Percentiles rank a stretch among this genome's conserved stretches.
phyloP scores from a whole-genome alignment of 192 early-diverging fungal species.

The Phlyctochytrium arcticum region DNA sequence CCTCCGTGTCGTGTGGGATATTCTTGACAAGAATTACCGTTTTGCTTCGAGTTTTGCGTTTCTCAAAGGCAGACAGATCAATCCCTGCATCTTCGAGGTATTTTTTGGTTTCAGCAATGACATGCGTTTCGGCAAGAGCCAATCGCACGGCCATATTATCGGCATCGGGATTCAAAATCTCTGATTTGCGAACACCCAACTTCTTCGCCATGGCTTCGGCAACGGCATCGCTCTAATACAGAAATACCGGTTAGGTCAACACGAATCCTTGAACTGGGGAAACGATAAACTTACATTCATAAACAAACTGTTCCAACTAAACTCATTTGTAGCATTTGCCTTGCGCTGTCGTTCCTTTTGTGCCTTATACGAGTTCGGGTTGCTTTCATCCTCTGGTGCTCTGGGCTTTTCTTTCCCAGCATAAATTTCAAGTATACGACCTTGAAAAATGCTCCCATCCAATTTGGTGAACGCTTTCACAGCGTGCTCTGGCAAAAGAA shows the following conservation, averaged over 20 bases:
- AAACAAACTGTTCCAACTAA: constrained; percentile 96
- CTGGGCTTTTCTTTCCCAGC: constrained; percentile 83
- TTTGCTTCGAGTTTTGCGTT: constrained; percentile 72
- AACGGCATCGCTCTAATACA: constrained; percentile 85
- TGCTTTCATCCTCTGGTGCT: constrained; percentile 48
- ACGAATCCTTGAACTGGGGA: constrained; percentile 10
- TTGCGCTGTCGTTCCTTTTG: constrained; percentile 80
- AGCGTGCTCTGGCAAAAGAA: constrained; percentile 87
- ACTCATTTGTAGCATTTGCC: constrained; percentile 71
- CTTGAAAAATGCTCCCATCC: constrained; percentile 86
- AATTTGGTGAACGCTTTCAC: constrained; percentile 78
- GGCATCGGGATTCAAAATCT: constrained; percentile 79
- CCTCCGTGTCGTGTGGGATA: constrained; percentile 75
- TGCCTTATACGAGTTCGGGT: constrained; percentile 59
- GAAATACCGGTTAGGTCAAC: no score
- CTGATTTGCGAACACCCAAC: constrained; percentile 83
- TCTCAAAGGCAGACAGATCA: constrained; percentile 67
- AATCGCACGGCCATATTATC: constrained; percentile 91
- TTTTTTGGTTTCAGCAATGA: constrained; percentile 90
- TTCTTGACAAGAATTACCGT: constrained; percentile 96
- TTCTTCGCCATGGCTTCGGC: constrained; percentile 94
- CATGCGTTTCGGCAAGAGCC: constrained; percentile 96
- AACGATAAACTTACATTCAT: constrained; percentile 70
- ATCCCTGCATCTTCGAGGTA: constrained; percentile 83
- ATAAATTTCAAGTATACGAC: constrained; percentile 83